These are phyloP conservation scores for Pythium dissimile DNA, from an alignment of 352 stramenopile species.

Conservation along the genomic window DNA sequence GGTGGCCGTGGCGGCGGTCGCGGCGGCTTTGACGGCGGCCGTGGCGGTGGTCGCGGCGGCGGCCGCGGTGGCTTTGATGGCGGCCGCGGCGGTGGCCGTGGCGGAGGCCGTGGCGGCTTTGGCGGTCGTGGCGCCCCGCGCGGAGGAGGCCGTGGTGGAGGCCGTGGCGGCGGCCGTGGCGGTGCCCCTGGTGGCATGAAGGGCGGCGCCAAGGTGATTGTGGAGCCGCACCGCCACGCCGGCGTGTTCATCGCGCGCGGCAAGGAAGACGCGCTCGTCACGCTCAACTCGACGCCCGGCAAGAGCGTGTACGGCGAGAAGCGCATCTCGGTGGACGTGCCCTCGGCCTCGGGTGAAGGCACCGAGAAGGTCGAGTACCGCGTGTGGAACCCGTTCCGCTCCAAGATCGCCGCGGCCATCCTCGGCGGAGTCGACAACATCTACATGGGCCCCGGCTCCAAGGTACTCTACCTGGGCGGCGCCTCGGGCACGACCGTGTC, in stretches of 20 bases:
- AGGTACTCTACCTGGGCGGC: slow-evolving; percentile 99
- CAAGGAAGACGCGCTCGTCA: slow-evolving; percentile 99
- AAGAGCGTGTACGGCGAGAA: slow-evolving; percentile 99
- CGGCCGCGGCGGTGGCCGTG: slow-evolving; percentile 40
- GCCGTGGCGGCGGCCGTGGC: slow-evolving; percentile 62
- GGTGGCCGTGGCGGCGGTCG: slow-evolving; percentile 44
- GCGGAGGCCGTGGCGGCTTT: slow-evolving; percentile 40
- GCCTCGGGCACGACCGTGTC: slow-evolving; percentile 98
- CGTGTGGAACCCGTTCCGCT: slow-evolving; percentile 99
- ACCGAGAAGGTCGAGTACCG: slow-evolving; percentile 99
- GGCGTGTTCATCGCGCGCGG: slow-evolving; percentile 98
- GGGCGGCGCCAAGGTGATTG: slow-evolving; percentile 95
- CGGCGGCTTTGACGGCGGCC: slow-evolving; percentile 37
- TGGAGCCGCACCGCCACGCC: slow-evolving; percentile 97
- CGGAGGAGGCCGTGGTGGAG: slow-evolving; percentile 36
- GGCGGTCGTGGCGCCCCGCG: slow-evolving; percentile 41
- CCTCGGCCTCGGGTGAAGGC: slow-evolving; percentile 82
- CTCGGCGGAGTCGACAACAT: slow-evolving; percentile 99
- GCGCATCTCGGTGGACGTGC: slow-evolving; percentile 97
- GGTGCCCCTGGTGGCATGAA: slow-evolving; percentile 90
- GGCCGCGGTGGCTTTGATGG: slow-evolving; percentile 19
- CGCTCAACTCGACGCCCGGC: slow-evolving; percentile 97
- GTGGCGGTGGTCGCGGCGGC: slow-evolving; percentile 45
- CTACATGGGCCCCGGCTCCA: slow-evolving; percentile 96
- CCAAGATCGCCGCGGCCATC: slow-evolving; percentile 98